Base-by-base conservation (phyloP, 352 stramenopile species). In the Stephanocyclus meneghinianus region DNA sequence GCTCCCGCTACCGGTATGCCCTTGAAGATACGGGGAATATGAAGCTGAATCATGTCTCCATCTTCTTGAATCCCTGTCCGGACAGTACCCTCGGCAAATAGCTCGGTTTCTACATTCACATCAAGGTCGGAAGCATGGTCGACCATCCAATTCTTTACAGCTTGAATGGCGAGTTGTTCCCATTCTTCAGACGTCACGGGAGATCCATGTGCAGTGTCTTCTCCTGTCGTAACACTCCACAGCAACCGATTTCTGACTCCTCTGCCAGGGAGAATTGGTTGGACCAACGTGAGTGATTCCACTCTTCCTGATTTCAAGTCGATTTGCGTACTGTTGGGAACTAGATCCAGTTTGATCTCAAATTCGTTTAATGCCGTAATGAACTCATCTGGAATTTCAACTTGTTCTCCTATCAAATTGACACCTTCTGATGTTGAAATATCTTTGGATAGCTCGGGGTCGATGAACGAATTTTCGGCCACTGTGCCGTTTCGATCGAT, bases 31-130 rank as follows among this genome's bases (percentile, higher is more conserved):
- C 64, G 29, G 18, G 30, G 47, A 21, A 62, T 63, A 37, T 55
- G 45, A 10, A 72, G 35, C 53, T 72, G 64, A 26, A 72, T 72
- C 47, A 63, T 72, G 18, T 72, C 50, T 21, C 64, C 64, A 21
- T 72, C 51, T 29, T 18, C 64, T 53, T 72, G 64, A 9, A 72
- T 37, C 0, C 30, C 50, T 4, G 55, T 63, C 15, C 64, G 64
- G 18, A 57, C 30, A n/a, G 21, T 61, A 26, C 50, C 64, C n/a
- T 16, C 8, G 26, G 29, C 9, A 63, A 72, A 72, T 18, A 72
- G n/a, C 37, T 72, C 64, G 37, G 30, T 32, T 4, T 65, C 18
- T 29, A 51, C 57, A 65, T 65, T 51, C 4, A 65, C 26, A 65
- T 50, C 37, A 30, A 65, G 48, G 26, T 35, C 30, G 50, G 57